Conservation (phyloP, 805 yeast genomes). For the Candida sithepensis region DNA sequence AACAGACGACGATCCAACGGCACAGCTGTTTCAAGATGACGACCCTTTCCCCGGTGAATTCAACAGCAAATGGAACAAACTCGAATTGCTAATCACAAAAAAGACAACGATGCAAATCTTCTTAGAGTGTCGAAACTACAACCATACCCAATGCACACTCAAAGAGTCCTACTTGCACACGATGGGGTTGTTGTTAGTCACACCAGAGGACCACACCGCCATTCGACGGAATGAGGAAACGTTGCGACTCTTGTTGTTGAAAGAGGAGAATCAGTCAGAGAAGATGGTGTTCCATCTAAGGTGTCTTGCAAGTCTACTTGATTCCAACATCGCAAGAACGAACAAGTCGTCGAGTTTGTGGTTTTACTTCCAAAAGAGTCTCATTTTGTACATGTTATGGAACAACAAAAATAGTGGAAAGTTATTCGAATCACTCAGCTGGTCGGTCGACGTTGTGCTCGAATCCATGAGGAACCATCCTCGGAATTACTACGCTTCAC, state of each 20-base stretch:
- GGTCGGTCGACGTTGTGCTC: slow-evolving; percentile 20
- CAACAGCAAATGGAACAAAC: background rate
- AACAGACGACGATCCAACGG: background rate
- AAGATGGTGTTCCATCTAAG: too few relatives aligned
- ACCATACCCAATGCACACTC: background rate
- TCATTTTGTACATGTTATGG: background rate
- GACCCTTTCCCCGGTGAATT: too few relatives aligned
- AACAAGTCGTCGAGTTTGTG: slow-evolving; percentile 35
- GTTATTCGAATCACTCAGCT: background rate
- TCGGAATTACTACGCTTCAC: slow-evolving; percentile 47
- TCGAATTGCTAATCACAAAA: slow-evolving; percentile 3
- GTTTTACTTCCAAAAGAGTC: slow-evolving; percentile 22
- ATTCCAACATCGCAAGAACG: slow-evolving; percentile 23
- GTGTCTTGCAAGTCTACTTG: slow-evolving; percentile 5
- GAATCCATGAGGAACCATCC: slow-evolving; percentile 39
- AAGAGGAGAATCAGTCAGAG: too few relatives aligned
- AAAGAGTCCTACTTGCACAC: slow-evolving; percentile 14
- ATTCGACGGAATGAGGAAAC: slow-evolving; percentile 11
- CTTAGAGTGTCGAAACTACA: slow-evolving; percentile 13
- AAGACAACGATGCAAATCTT: slow-evolving; percentile 13
- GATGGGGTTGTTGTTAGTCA: slow-evolving; percentile 23
- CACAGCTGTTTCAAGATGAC: background rate
- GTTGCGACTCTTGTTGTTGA: too few relatives aligned
- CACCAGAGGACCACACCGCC: slow-evolving; percentile 29
- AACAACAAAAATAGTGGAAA: background rate